Conservation (phyloP, 1,284 basidiomycete genomes). For the Pseudozyma sp. region DNA sequence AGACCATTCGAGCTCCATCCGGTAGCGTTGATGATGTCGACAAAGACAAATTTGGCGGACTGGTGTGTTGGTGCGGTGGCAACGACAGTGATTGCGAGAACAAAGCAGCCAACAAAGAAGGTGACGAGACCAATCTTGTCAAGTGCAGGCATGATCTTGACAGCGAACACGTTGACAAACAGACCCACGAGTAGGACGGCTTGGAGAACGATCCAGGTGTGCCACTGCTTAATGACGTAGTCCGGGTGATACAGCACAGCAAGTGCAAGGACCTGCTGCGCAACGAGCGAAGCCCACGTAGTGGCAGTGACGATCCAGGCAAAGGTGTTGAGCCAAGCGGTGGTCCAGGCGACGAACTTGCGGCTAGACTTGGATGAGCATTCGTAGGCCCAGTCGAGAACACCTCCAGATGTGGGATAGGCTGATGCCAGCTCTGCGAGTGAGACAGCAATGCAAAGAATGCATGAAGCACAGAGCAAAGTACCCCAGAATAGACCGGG, state of each 20-base stretch:
- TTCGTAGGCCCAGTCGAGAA: constrained; percentile 37
- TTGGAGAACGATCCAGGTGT: constrained; percentile 32
- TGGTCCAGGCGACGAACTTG: constrained; percentile 39
- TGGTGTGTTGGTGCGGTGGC: constrained; percentile 30
- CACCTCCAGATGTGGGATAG: constrained; percentile 28
- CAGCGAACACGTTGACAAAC: constrained; percentile 29
- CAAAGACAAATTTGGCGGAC: constrained; percentile 33
- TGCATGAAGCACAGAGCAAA: constrained; percentile 29
- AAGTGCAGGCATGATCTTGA: constrained; percentile 36
- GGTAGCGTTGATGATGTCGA: constrained; percentile 34
- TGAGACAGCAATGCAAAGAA: constrained; percentile 36
- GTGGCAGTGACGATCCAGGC: constrained; percentile 38
- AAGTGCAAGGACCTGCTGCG: constrained; percentile 31
- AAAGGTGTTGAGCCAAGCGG: constrained; percentile 40
- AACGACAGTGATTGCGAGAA: constrained; percentile 35
- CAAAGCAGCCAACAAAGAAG: constrained; percentile 35
- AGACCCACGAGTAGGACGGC: constrained; percentile 26
- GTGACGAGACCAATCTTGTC: constrained; percentile 32
- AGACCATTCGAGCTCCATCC: constrained; percentile 32
- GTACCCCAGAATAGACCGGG: constrained; percentile 37
- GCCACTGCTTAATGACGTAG: constrained; percentile 42
- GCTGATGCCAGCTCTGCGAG: constrained; percentile 38
- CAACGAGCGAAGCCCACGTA: constrained; percentile 33
- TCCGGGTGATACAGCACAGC: constrained; percentile 32
- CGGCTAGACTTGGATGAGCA: constrained; percentile 29